These are phyloP conservation scores for Cryphonectria japonica DNA, from an alignment of 2,329 filamentous ascomycete genomes.

Conservation along the genomic window DNA sequence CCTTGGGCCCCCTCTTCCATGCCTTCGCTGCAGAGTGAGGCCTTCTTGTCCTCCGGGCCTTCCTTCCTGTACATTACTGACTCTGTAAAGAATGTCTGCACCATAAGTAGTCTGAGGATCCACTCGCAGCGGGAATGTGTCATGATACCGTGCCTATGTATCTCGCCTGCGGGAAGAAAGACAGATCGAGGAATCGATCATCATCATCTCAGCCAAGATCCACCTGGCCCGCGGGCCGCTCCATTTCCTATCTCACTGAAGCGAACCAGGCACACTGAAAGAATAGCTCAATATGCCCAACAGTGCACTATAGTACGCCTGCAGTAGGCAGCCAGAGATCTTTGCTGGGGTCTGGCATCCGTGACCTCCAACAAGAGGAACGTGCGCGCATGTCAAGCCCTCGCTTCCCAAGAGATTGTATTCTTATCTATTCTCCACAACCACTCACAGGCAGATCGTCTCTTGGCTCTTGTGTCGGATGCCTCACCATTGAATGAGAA, in stretches of 20 bases:
- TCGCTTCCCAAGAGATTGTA: neutral
- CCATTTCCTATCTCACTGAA: neutral
- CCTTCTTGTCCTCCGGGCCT: neutral
- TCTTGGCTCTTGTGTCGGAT: neutral
- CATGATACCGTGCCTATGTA: neutral
- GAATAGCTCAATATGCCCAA: neutral
- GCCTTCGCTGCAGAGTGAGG: neutral
- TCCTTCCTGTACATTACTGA: neutral
- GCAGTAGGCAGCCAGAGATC: neutral
- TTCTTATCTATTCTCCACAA: neutral
- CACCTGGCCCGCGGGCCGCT: conserved; percentile 9
- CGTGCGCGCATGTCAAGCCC: neutral
- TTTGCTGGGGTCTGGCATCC: neutral
- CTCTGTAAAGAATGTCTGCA: neutral
- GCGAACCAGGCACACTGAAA: neutral
- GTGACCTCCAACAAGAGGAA: neutral
- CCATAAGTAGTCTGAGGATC: neutral
- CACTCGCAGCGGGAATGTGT: neutral
- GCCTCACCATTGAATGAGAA: neutral
- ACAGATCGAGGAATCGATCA: neutral
- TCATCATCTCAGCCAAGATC: conserved; percentile 4
- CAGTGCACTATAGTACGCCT: neutral
- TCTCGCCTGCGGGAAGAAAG: neutral
- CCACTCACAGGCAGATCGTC: neutral
- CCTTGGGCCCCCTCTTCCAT: neutral